Percentiles rank a stretch among this genome's conserved stretches.
Conservation (phyloP, 2,329 filamentous ascomycete genomes). For the Sporothrix globosa region DNA sequence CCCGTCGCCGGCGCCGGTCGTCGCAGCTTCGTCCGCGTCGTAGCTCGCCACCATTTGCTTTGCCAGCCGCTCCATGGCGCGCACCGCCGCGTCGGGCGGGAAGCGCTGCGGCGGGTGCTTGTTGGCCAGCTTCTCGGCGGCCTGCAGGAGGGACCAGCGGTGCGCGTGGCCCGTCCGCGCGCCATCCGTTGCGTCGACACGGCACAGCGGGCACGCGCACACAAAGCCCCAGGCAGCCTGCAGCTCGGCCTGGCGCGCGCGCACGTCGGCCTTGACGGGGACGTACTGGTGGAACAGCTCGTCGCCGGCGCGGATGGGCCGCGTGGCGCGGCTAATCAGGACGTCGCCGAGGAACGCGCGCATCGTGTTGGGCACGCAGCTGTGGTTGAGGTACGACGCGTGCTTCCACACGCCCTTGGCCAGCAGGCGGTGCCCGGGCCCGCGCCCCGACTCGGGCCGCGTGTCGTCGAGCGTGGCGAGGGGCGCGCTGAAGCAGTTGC, state of each 20-base stretch:
- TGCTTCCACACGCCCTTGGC: slow-evolving; percentile 42
- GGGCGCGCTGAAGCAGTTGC: slow-evolving; percentile 47
- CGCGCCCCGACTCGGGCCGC: slow-evolving; percentile 33
- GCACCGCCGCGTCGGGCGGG: slow-evolving; percentile 43
- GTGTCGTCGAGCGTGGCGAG: slow-evolving; percentile 43
- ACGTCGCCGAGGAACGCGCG: slow-evolving; percentile 43
- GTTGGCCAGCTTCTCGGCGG: slow-evolving; percentile 35
- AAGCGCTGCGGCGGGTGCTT: slow-evolving; percentile 36
- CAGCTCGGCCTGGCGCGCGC: slow-evolving; percentile 40
- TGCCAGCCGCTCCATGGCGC: slow-evolving; percentile 42
- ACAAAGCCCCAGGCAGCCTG: slow-evolving; percentile 47
- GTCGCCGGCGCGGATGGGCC: slow-evolving; percentile 45
- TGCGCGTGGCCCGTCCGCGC: slow-evolving; percentile 35
- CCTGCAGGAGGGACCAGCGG: slow-evolving; percentile 28
- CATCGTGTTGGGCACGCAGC: slow-evolving; percentile 42
- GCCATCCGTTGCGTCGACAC: slow-evolving; percentile 14
- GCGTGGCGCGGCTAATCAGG: slow-evolving; percentile 44
- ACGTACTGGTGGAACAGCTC: slow-evolving; percentile 48
- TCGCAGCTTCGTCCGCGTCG: slow-evolving; percentile 37
- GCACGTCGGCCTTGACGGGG: slow-evolving; percentile 42
- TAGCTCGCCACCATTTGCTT: slow-evolving; percentile 43
- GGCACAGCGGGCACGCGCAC: slow-evolving; percentile 48
- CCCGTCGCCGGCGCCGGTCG: slow-evolving; percentile 41
- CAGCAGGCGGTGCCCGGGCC: slow-evolving; percentile 12
- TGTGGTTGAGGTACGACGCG: slow-evolving; percentile 41